Evolutionary conservation across 129 eudicot species (phyloP).

Genomic region (Chrysanthemum lavandulifolium): DNA sequence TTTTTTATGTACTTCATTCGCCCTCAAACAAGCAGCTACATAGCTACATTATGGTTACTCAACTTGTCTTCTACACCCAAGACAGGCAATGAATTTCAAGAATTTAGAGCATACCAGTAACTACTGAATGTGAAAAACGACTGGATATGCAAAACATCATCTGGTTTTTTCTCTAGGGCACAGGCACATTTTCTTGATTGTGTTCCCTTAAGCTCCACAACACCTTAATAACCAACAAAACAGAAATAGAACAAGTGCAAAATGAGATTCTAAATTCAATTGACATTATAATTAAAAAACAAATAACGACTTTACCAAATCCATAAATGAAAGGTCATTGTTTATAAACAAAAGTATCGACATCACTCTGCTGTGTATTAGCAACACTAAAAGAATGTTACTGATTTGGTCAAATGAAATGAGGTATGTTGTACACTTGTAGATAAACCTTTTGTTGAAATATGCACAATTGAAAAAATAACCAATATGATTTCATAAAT

Average conservation of each 20-base stretch:
- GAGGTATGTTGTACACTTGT: neutral
- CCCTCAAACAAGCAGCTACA: constrained; percentile 6
- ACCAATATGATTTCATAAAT: no score
- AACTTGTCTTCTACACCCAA: neutral
- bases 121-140: constrained; percentile 6
- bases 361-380: no score
- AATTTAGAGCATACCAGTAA: constrained; percentile 26
- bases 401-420: neutral
- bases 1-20: constrained; percentile 7
- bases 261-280: neutral
- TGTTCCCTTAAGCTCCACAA: constrained; percentile 34
- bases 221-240: constrained; percentile 30
- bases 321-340: no score
- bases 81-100: constrained; percentile 11
- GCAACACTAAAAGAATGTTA: neutral
- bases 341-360: no score
- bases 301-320: no score
- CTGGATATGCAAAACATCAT: neutral
- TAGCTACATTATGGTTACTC: neutral
- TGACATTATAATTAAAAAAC: no score
- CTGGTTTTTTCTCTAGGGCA: constrained; percentile 6
- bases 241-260: neutral
- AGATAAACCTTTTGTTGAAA: neutral
- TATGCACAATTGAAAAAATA: neutral
- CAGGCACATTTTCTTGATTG: constrained; percentile 1